Conservation (phyloP, 176 grass and related monocot species). For the Neostapfia colusana region DNA sequence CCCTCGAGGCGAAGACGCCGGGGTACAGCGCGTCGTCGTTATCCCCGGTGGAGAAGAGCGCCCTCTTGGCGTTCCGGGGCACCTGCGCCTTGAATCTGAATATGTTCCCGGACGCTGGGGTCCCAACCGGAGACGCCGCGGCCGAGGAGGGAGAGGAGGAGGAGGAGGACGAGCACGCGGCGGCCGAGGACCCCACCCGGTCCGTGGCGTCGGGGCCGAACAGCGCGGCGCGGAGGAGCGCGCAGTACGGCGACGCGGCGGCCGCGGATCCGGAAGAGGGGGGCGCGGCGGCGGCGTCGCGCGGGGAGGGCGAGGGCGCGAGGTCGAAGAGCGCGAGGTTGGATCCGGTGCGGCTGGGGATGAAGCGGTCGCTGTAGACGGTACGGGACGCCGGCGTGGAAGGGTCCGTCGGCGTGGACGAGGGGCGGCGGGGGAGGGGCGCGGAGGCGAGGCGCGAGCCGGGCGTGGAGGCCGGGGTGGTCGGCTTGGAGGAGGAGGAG, state of each 20-base stretch:
- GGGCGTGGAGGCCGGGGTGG: background rate
- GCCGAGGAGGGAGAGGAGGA: background rate
- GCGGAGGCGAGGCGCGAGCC: background rate
- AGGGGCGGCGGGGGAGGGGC: background rate
- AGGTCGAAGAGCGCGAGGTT: background rate
- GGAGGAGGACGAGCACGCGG: constrained; percentile 62
- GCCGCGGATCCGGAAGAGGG: too few species aligned
- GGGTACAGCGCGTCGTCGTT: constrained; percentile 53
- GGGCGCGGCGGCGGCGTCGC: too few species aligned
- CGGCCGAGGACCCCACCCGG: constrained; percentile 48
- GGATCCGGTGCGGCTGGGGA: background rate
- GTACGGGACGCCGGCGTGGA: background rate
- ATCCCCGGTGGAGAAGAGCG: constrained; percentile 43
- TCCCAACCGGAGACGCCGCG: constrained; percentile 41
- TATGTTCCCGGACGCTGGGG: constrained; percentile 62
- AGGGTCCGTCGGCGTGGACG: background rate
- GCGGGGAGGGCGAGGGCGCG: background rate
- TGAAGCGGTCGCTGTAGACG: background rate
- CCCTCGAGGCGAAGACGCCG: constrained; percentile 27
- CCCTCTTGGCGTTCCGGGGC: constrained; percentile 52
- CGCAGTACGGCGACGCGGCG: background rate
- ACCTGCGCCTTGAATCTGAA: constrained; percentile 88
- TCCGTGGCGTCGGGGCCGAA: background rate
- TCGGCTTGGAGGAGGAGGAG: background rate
- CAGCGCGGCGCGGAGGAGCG: background rate